Percentiles rank a stretch among this genome's conserved stretches.
Evolutionary conservation across 2,329 filamentous ascomycete species (phyloP).

Genomic region (Aspergillus sclerotialis): DNA sequence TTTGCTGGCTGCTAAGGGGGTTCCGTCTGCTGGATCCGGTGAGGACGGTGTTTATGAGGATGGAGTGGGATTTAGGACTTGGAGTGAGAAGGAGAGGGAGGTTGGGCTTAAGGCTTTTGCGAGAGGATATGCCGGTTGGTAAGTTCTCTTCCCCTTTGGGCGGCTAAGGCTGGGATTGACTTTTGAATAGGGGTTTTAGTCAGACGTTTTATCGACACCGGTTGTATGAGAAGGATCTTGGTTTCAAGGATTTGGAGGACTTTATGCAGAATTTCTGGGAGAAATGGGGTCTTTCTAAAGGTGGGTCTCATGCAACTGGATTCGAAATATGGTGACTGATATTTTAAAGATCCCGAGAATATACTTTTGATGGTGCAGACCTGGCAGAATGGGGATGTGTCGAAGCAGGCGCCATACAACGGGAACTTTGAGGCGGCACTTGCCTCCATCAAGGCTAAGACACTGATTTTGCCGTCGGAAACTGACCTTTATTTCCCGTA

Average conservation of each 20-base stretch:
- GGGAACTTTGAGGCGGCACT: slow-evolving; percentile 60
- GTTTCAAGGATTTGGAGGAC: slow-evolving; percentile 62
- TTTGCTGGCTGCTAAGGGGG: slow-evolving; percentile 51
- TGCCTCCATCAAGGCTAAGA: slow-evolving; percentile 63
- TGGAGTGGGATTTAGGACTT: slow-evolving; percentile 38
- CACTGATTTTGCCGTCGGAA: slow-evolving; percentile 62
- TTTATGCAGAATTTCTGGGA: slow-evolving; percentile 75
- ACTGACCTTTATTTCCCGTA: slow-evolving; percentile 76
- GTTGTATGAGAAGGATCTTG: slow-evolving; percentile 58
- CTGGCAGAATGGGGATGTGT: slow-evolving; percentile 70
- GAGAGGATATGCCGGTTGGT: slow-evolving; percentile 68
- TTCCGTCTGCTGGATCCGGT: slow-evolving; percentile 45
- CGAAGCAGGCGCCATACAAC: slow-evolving; percentile 61
- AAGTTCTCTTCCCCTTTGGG: slow-evolving; percentile 6
- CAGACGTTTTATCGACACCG: slow-evolving; percentile 70
- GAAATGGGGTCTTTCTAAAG: slow-evolving; percentile 62
- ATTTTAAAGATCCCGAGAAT: slow-evolving; percentile 58
- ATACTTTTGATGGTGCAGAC: slow-evolving; percentile 68
- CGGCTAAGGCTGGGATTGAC: neutral
- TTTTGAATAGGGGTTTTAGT: slow-evolving; percentile 57
- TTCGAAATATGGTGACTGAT: neutral
- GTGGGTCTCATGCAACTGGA: slow-evolving; percentile 18
- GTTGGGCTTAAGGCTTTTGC: slow-evolving; percentile 63
- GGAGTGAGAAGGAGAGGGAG: slow-evolving; percentile 48
- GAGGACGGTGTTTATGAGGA: slow-evolving; percentile 36